Evolutionary conservation across 768 basidiomycete species (phyloP).

Genomic region (Lactarius akahatsu): DNA sequence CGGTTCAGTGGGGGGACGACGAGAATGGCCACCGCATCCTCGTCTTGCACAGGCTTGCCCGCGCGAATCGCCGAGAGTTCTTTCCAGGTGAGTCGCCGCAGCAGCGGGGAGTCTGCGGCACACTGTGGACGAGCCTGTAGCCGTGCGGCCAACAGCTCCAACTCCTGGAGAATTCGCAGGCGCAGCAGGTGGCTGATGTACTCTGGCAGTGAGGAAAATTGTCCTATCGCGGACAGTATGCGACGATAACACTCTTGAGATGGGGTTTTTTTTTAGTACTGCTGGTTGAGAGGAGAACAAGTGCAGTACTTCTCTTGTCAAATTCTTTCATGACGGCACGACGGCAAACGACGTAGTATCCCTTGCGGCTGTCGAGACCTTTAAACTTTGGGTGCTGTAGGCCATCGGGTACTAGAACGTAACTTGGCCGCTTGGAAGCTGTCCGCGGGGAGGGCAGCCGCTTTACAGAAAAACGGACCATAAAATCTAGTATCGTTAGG

Average conservation of each 20-base stretch:
- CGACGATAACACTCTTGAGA: slow-evolving; percentile 29
- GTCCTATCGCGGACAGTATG: slow-evolving; percentile 27
- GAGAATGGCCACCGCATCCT: slow-evolving; percentile 63
- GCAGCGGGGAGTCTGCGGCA: slow-evolving; percentile 37
- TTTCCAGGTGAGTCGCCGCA: slow-evolving; percentile 62
- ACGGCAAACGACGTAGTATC: slow-evolving; percentile 61
- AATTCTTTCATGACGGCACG: slow-evolving; percentile 47
- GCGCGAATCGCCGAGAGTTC: slow-evolving; percentile 55
- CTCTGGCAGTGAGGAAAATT: slow-evolving; percentile 47
- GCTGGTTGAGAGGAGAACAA: not conserved
- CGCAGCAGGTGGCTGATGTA: slow-evolving; percentile 70
- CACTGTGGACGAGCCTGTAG: slow-evolving; percentile 38
- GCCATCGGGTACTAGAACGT: slow-evolving; percentile 53
- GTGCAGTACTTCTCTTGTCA: slow-evolving; percentile 38
- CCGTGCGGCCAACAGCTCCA: slow-evolving; percentile 54
- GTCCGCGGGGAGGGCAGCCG: slow-evolving; percentile 38
- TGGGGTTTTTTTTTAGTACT: not conserved
- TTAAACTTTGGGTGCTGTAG: slow-evolving; percentile 65
- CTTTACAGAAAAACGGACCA: slow-evolving; percentile 58
- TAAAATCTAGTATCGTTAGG: slow-evolving; percentile 49
- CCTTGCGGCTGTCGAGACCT: slow-evolving; percentile 44
- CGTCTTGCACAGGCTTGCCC: slow-evolving; percentile 48
- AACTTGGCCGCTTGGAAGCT: slow-evolving; percentile 32
- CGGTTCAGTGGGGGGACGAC: slow-evolving; percentile 66
- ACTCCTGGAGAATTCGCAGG: slow-evolving; percentile 71